These are phyloP conservation scores for Cunninghamia lanceolata DNA, from an alignment of 75 land plant genomes.

Conservation along the genomic window DNA sequence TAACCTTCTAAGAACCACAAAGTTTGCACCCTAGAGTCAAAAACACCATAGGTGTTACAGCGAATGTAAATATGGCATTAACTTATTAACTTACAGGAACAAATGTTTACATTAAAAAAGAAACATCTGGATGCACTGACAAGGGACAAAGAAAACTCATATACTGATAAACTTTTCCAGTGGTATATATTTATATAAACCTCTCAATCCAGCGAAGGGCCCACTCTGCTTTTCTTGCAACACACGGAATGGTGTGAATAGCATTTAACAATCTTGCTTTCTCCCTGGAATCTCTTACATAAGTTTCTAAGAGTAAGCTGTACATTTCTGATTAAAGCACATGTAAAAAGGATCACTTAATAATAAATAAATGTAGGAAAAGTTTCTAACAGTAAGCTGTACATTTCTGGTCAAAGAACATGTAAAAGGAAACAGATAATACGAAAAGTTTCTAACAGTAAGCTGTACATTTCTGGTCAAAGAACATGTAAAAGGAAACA, in stretches of 20 bases:
- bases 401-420: background rate
- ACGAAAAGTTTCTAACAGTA: background rate
- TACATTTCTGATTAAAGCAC: constrained; percentile 64
- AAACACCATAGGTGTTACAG: background rate
- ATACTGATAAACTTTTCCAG: too few species aligned
- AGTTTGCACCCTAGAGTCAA: background rate
- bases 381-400: background rate
- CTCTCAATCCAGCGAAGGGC: constrained; percentile 73
- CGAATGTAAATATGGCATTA: background rate
- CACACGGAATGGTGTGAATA: constrained; percentile 73
- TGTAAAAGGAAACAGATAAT: background rate
- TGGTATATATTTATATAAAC: constrained; percentile 18
- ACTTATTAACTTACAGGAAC: background rate
- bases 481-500: background rate
- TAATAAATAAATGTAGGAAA: background rate
- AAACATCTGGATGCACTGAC: too few species aligned
- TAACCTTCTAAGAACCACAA: background rate
- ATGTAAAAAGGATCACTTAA: background rate
- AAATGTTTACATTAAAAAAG: too few species aligned
- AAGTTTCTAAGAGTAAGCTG: constrained; percentile 78
- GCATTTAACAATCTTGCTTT: constrained; percentile 73
- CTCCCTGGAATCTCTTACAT: constrained; percentile 71
- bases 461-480: background rate
- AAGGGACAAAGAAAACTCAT: too few species aligned
- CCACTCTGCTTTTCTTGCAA: constrained; percentile 80